These are phyloP conservation scores for Sarocladium brachiariae DNA, from an alignment of 2,329 filamentous ascomycete species.

Conservation along the genomic window DNA sequence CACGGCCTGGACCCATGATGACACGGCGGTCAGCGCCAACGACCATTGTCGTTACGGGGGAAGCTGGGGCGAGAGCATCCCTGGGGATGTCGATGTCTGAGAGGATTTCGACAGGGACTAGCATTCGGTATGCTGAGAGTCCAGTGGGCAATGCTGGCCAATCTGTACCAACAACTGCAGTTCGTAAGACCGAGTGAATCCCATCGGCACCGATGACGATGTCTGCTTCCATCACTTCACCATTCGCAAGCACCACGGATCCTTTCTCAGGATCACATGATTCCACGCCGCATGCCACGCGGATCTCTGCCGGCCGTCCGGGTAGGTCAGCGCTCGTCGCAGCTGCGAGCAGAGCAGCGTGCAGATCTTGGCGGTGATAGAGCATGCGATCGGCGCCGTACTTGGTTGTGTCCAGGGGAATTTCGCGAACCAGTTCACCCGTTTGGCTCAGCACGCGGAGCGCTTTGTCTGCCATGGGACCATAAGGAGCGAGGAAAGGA, in stretches of 20 bases:
- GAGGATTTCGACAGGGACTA: neutral
- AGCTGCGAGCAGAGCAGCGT: neutral
- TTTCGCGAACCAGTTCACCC: neutral
- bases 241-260: neutral
- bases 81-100: neutral
- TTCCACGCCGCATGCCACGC: neutral
- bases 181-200: neutral
- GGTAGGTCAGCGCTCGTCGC: neutral
- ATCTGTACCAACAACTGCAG: neutral
- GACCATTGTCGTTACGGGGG: neutral
- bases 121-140: constrained; percentile 1
- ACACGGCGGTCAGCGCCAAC: neutral
- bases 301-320: neutral
- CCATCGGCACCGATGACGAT: neutral
- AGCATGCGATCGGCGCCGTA: constrained; percentile 6
- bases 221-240: neutral
- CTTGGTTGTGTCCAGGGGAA: neutral
- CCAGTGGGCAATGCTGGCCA: neutral
- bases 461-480: neutral
- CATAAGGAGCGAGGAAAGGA: neutral
- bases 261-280: neutral
- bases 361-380: constrained; percentile 3
- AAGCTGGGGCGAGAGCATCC: neutral
- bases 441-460: neutral
- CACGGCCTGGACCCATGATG: constrained; percentile 2